Base-by-base conservation (phyloP, 2,329 filamentous ascomycete species). In the Talaromyces sp. region DNA sequence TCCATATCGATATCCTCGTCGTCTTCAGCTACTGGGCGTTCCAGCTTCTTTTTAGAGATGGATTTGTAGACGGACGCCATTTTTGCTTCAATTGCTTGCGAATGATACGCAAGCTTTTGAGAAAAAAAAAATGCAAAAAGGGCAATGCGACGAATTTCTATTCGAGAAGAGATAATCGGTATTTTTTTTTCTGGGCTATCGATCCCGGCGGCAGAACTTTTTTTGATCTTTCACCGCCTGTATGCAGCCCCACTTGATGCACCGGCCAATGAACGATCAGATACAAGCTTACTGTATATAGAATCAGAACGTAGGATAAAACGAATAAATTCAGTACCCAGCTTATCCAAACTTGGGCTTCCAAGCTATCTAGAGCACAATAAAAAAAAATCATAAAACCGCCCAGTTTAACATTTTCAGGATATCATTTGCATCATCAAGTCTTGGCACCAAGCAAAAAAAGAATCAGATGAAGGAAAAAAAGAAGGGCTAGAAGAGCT, bases 21-120 rank as follows among this genome's bases (percentile, higher is more conserved):
- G 54, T 86, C 79, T 56, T 86, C 82, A 57, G 79, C 76, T 63
- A 77, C 69, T 53, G 70, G 76, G 60, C 76, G 79, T 60, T 61
- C 59, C 30, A 78, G 76, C 57, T 73, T 66, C 68, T 79, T 77
- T 76, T 89, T 90, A 5, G 87, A 88, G 58, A 92, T 79, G 16
- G 88, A 87, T 73, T 91, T 91, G 79, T 91, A 91, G 30, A 91
- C 88, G 50, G 89, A 81, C 56, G 88, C 87, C 89, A 91, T 89
- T 51, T 56, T 61, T 27, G 16, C 18, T 23, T 33, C 6, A 10
- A n/a, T 33, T 3, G 23, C 30, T 54, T 56, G 36, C 36, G 51
- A 14, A n/a, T 6, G 51, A 23, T 55, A 27, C 23, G 6, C 18
- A 44, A 56, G 8, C n/a, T 27, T 23, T 30, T 27, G 16, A 6